Base-by-base conservation (phyloP, 371 early-diverging fungal genomes). In the Blakeslea trispora region DNA sequence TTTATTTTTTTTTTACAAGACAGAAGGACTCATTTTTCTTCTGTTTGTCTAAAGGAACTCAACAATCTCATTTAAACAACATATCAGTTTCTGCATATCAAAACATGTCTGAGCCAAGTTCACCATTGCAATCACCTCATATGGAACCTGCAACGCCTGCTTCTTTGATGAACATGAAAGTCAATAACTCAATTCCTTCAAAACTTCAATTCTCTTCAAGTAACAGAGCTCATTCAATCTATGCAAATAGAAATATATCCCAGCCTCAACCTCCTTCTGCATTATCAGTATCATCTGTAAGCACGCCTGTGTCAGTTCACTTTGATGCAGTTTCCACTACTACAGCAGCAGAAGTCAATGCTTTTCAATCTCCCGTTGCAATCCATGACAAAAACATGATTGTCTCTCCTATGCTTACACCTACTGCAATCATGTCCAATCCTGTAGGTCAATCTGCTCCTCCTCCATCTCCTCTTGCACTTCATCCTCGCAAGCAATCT, bases 71-170 rank as follows among this genome's bases (percentile, higher is more conserved):
- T 28, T 7, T 28, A 28, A 28, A 28, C 28, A 28, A 3, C 7
- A 3, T 28, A 3, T 28, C 28, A 28, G 7, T 7, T 7, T 5
- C 28, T 28, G 28, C 5, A 5, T 7, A 28, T 28, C 32, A 57
- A 10, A 10, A 39, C 31, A 39, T 55, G 42, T 55, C 55, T 15
- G 47, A 31, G 11, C 55, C 55, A 24, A 48, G 21, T 32, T 56
- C 56, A 13, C 56, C 56, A 11, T 41, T 37, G 2, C 35, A 47
- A n/a, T 60, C 60, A 1, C 49, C 60, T 44, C 47, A 45, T 5
- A 40, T 83, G 42, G 82, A 78, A 31, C 88, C 85, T 22, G 83
- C 81, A 7, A 90, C 86, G 0, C 86, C 86, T 14, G 77, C 82
- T 0, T 84, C 84, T 10, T 55, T 87, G 34, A 86, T 86, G 86